Base-by-base conservation (phyloP, 2,329 filamentous ascomycete genomes). In the Teratosphaeria epicoccoides region DNA sequence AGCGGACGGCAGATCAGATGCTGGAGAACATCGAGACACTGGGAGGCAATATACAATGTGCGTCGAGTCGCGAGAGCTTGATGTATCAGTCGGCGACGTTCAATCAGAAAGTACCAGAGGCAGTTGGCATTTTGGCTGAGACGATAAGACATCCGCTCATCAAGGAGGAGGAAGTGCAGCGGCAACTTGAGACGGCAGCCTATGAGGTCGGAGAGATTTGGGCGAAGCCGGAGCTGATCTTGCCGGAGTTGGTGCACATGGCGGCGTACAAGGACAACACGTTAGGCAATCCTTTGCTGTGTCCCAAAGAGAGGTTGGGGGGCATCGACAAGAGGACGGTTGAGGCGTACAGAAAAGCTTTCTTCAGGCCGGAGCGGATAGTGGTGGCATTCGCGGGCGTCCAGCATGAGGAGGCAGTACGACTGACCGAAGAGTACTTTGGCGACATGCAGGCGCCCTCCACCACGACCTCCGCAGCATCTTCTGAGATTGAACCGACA, bases 71-170 rank as follows among this genome's bases (percentile, higher is more conserved):
- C 58, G 93, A 98, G 71, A 88, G 88, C 52, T 81, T 98, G 72
- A 98, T 98, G 93, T 98, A 98, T 75, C 93, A 98, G 71, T 88
- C 89, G 1, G 93, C 93, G 24, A 96, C 90, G 25, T 98, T 98
- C 80, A 98, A 98, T 74, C 85, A 84, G 24, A 85, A 88, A 17
- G 89, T 98, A 7, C 84, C 87, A 6, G 82, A 82, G 7, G 88
- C 91, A 11, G 81, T 95, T 23, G 88, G 78, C 25, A 73, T 98
- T 17, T 80, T 98, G 40, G 91, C 93, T 53, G 93, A 98, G 69
- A 97, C 93, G 26, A 94, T 98, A 56, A 85, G 88, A 53, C 81
- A 94, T 59, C 88, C 93, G 5, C 70, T 78, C 51, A 85, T 97
- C 59, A 94, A 88, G 7, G 85, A 94, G 24, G 82, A 87, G 20